Evolutionary conservation across 805 yeast species (phyloP).

Genomic region (Candida lessepsii): DNA sequence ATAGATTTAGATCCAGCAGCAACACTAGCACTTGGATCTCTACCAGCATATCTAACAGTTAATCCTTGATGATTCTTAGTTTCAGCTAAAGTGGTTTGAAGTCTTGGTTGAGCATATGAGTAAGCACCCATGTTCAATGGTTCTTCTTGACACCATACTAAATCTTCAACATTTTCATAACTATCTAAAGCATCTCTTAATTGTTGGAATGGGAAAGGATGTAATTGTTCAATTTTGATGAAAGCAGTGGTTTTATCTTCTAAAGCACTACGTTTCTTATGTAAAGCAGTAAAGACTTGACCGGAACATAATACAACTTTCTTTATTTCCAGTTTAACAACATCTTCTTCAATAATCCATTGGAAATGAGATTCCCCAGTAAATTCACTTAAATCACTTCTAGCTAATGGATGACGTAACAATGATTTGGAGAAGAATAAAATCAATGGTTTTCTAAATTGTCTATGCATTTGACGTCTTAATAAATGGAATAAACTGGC

Average conservation of each 20-base stretch:
- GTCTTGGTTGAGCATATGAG: constrained; percentile 79
- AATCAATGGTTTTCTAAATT: constrained; percentile 90
- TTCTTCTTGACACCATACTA: constrained; percentile 98
- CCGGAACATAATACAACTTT: constrained; percentile 84
- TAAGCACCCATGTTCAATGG: constrained; percentile 96
- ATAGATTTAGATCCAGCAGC: constrained; percentile 94
- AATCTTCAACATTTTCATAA: constrained; percentile 80
- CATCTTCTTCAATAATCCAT: constrained; percentile 96
- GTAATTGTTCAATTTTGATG: constrained; percentile 87
- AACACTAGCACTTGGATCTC: constrained; percentile 97
- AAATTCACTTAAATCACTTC: constrained; percentile 80
- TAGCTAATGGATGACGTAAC: constrained; percentile 96
- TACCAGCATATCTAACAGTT: constrained; percentile 83
- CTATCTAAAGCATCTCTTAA: constrained; percentile 77
- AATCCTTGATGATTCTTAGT: constrained; percentile 63
- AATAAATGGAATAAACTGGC: constrained; percentile 93
- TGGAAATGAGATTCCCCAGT: constrained; percentile 89
- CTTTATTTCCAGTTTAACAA: constrained; percentile 77
- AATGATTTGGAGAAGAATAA: constrained; percentile 89
- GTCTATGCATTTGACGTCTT: constrained; percentile 99
- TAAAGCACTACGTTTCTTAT: constrained; percentile 78
- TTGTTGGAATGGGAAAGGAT: constrained; percentile 98
- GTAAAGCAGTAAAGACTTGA: constrained; percentile 91
- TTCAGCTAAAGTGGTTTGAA: constrained; percentile 71
- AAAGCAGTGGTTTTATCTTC: constrained; percentile 84